Percentiles rank a stretch among this genome's conserved stretches.
These are phyloP conservation scores for Colletotrichum spinosum DNA, from an alignment of 2,329 filamentous ascomycete genomes.

Conservation along the genomic window DNA sequence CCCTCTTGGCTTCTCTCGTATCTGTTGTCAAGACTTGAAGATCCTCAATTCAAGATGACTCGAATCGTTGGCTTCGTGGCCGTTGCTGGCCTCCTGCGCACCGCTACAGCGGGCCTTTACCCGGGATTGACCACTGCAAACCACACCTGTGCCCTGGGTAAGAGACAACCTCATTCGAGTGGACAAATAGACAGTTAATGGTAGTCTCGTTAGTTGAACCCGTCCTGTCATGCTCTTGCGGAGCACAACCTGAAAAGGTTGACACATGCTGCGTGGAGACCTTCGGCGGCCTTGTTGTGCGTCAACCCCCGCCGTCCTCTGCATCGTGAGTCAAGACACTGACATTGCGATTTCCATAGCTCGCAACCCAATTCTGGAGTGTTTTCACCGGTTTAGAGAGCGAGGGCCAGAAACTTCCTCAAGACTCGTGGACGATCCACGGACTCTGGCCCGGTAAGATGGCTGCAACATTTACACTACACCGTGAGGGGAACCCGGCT, in stretches of 20 bases:
- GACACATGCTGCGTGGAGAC: conserved; percentile 76
- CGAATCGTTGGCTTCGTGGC: conserved; percentile 40
- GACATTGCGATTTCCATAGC: conserved; percentile 40
- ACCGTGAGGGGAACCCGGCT: not conserved
- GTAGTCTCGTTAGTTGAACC: conserved; percentile 41
- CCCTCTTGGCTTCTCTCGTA: conserved; percentile 2
- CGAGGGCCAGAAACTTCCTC: conserved; percentile 68
- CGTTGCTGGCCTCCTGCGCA: conserved; percentile 43
- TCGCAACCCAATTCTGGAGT: conserved; percentile 74
- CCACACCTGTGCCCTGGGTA: conserved; percentile 67
- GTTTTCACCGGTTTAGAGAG: conserved; percentile 71
- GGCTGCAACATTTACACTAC: not conserved
- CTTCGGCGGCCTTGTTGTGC: conserved; percentile 68
- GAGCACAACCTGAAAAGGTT: conserved; percentile 56
- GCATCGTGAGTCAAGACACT: not conserved
- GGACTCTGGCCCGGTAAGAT: conserved; percentile 64
- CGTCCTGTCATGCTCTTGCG: conserved; percentile 61
- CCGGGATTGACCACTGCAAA: conserved; percentile 61
- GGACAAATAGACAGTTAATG: conserved; percentile 2
- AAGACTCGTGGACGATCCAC: conserved; percentile 69
- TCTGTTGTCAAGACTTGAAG: conserved; percentile 11
- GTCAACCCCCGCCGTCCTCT: conserved; percentile 23
- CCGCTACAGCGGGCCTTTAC: conserved; percentile 52
- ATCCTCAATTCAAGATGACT: conserved; percentile 41
- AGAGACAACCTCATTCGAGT: conserved; percentile 7